Evolutionary conservation across 108 stramenopile genomes (phyloP).

Genomic region (Ochromonas danica): DNA sequence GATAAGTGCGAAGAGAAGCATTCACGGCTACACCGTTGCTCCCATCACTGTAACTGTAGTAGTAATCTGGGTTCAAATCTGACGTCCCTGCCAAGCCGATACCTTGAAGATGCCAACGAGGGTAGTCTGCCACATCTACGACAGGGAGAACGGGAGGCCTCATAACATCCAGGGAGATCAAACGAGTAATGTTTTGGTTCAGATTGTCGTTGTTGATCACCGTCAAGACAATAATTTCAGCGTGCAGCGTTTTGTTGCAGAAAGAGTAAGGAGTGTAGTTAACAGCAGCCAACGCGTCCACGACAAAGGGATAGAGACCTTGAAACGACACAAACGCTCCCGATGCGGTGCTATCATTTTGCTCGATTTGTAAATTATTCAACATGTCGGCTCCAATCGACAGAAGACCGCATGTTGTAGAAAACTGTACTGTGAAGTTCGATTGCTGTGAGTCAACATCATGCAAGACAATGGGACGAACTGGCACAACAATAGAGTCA

Average conservation of each 20-base stretch:
- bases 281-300: background rate
- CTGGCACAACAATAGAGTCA: too few relatives aligned
- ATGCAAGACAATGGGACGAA: background rate
- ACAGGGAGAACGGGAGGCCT: background rate
- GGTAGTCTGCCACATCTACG: background rate
- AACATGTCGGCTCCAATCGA: background rate
- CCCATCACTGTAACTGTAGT: too few relatives aligned
- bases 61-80: too few relatives aligned
- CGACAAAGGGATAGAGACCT: too few relatives aligned
- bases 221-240: background rate
- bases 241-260: background rate
- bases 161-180: background rate
- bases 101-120: too few relatives aligned
- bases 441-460: conserved; percentile 1
- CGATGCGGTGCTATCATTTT: background rate
- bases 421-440: background rate
- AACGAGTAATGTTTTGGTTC: background rate
- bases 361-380: background rate
- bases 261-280: background rate
- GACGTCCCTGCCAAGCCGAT: background rate
- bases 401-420: conserved; percentile 2
- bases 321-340: background rate
- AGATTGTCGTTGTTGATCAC: background rate
- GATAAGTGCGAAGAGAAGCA: too few relatives aligned
- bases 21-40: too few relatives aligned